Conservation (phyloP, 1,284 basidiomycete species). For the Farysia itapuensis region DNA sequence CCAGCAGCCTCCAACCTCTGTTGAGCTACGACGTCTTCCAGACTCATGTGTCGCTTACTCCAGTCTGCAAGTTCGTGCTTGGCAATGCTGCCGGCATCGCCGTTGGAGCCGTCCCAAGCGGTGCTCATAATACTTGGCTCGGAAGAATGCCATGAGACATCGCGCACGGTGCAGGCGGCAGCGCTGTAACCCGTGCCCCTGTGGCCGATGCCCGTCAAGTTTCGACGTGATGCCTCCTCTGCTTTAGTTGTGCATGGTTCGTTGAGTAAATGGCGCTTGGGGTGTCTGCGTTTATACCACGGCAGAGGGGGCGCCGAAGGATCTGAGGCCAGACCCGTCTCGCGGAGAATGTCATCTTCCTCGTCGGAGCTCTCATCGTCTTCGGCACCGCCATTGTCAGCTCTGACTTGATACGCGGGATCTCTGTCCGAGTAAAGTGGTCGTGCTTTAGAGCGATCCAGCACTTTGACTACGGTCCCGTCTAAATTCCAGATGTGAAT, state of each 20-base stretch:
- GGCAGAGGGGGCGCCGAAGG: conserved; percentile 32
- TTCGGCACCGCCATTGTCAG: conserved; percentile 15
- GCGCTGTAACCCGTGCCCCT: conserved; percentile 25
- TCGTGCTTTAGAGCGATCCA: conserved; percentile 77
- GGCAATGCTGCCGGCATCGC: conserved; percentile 44
- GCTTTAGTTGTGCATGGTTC: background rate
- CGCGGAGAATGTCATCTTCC: background rate
- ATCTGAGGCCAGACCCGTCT: conserved; percentile 28
- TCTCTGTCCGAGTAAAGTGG: conserved; percentile 65
- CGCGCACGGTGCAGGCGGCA: conserved; percentile 67
- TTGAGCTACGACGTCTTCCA: conserved; percentile 19
- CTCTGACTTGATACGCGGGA: conserved; percentile 53
- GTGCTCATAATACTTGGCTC: conserved; percentile 89
- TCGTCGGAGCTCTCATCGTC: conserved; percentile 1
- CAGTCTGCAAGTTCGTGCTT: conserved; percentile 36
- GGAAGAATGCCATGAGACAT: conserved; percentile 87
- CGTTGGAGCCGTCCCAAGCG: conserved; percentile 71
- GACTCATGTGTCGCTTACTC: conserved; percentile 30
- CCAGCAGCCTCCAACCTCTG: conserved; percentile 6
- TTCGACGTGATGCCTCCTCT: background rate
- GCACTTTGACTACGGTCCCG: conserved; percentile 76
- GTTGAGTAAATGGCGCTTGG: conserved; percentile 3
- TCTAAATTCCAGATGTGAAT: conserved; percentile 86
- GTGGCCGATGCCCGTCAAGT: conserved; percentile 15
- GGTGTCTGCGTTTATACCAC: conserved; percentile 29